Conservation (phyloP, 108 stramenopile species). For the Skeletonema marinoi region DNA sequence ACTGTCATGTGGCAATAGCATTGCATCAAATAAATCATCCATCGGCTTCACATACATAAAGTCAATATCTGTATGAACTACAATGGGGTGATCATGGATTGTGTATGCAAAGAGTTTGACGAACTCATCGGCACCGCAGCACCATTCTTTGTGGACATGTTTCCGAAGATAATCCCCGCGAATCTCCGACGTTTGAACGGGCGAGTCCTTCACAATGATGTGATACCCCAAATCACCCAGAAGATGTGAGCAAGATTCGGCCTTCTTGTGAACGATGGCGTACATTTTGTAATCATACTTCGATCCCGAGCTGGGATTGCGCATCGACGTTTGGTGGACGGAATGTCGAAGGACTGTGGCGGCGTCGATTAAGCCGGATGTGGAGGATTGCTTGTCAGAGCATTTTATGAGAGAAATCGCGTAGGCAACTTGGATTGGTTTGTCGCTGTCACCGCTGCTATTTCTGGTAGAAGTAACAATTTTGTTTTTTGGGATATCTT, state of each 20-base stretch:
- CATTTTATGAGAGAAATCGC: constrained; percentile 61
- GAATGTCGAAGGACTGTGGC: constrained; percentile 53
- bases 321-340: constrained; percentile 30
- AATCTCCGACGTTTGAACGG: constrained; percentile 36
- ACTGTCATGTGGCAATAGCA: constrained; percentile 44
- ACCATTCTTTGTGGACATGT: constrained; percentile 54
- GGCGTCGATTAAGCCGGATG: constrained; percentile 52
- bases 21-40: constrained; percentile 79
- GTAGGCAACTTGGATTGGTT: constrained; percentile 41
- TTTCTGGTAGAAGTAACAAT: background rate
- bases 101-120: constrained; percentile 72
- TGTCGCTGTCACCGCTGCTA: background rate
- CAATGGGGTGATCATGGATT: constrained; percentile 42
- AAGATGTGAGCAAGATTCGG: constrained; percentile 14
- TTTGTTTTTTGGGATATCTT: background rate
- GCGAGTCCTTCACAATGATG: constrained; percentile 30
- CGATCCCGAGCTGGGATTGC: constrained; percentile 19
- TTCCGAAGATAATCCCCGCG: constrained; percentile 38
- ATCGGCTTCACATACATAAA: constrained; percentile 61
- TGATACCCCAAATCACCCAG: constrained; percentile 33
- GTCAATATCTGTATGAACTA: constrained; percentile 69
- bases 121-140: constrained; percentile 61
- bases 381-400: constrained; percentile 32
- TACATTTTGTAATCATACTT: constrained; percentile 57
- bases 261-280: constrained; percentile 42